Percentiles rank a stretch among this genome's conserved stretches.
These are phyloP conservation scores for Monosporascus cannonballus DNA, from an alignment of 2,329 filamentous ascomycete species.

Conservation along the genomic window DNA sequence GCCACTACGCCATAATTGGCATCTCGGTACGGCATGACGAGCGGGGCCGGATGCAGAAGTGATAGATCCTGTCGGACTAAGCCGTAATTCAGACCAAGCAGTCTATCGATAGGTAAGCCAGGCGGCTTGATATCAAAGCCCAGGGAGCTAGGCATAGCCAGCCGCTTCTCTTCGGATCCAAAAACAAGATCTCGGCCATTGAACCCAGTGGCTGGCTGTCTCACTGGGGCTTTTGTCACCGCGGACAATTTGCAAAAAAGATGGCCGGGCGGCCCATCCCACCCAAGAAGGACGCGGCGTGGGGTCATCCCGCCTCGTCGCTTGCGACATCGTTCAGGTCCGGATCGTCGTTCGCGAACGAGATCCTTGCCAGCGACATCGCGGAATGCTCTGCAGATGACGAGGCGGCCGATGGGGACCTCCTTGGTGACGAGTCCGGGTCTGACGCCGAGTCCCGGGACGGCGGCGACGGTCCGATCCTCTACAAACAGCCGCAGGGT, in stretches of 20 bases:
- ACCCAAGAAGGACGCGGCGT: conserved; percentile 8
- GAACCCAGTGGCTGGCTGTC: too few relatives aligned
- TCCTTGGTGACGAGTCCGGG: conserved; percentile 24
- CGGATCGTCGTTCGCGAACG: conserved; percentile 60
- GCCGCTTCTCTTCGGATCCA: too few relatives aligned
- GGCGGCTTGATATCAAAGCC: too few relatives aligned
- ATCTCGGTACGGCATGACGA: too few relatives aligned
- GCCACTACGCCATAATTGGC: too few relatives aligned
- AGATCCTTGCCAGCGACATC: conserved; percentile 59
- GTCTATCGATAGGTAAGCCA: too few relatives aligned
- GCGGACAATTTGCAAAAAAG: neutral
- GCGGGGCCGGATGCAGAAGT: too few relatives aligned
- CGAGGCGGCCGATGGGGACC: conserved; percentile 30
- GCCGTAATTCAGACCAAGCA: too few relatives aligned
- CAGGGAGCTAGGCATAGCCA: too few relatives aligned
- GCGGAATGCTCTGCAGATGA: conserved; percentile 54
- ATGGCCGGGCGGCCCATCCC: conserved; percentile 21
- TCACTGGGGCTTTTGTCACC: neutral
- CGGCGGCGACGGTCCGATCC: conserved; percentile 36
- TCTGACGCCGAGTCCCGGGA: conserved; percentile 30
- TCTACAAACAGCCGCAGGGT: conserved; percentile 72
- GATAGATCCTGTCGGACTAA: too few relatives aligned
- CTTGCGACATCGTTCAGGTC: conserved; percentile 48
- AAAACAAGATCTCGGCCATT: too few relatives aligned
- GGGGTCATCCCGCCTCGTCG: conserved; percentile 19